phyloP scores from a whole-genome alignment of 257 asterid species.

The Nicotiana attenuata region DNA sequence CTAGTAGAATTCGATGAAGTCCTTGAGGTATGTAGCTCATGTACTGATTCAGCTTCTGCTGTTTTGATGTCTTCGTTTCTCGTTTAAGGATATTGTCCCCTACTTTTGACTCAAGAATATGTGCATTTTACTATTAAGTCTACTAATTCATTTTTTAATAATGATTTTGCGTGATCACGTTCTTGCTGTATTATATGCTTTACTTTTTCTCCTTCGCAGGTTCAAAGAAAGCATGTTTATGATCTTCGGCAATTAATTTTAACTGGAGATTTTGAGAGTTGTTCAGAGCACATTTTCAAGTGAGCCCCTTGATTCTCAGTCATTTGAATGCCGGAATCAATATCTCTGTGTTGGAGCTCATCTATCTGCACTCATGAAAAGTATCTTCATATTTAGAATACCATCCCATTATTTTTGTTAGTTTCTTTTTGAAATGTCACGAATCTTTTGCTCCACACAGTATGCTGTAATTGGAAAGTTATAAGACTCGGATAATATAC shows the following conservation, averaged over 20 bases:
- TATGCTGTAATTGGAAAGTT: background rate
- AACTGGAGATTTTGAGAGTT: slow-evolving; percentile 81
- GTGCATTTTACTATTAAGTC: background rate
- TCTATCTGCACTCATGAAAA: background rate
- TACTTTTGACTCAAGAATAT: slow-evolving; percentile 7
- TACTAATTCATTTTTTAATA: background rate
- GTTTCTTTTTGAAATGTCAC: background rate
- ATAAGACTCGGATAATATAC: background rate
- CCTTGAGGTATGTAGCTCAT: slow-evolving; percentile 65
- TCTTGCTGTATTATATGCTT: background rate
- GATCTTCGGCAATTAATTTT: slow-evolving; percentile 88
- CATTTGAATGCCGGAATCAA: slow-evolving; percentile 1
- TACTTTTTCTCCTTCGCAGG: slow-evolving; percentile 41
- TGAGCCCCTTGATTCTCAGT: slow-evolving; percentile 33
- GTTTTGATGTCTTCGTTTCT: background rate
- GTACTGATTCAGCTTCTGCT: background rate
- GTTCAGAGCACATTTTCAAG: slow-evolving; percentile 79
- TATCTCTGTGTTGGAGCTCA: background rate
- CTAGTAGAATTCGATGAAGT: slow-evolving; percentile 99
- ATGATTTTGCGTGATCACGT: background rate
- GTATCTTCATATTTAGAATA: background rate
- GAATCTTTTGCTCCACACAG: background rate
- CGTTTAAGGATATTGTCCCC: background rate
- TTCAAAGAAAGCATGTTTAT: slow-evolving; percentile 94
- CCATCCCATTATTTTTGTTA: background rate